Percentiles rank a stretch among this genome's conserved stretches.
phyloP scores from a whole-genome alignment of 1,139 yeast genomes.

The Debaryomycetaceae sp. region DNA sequence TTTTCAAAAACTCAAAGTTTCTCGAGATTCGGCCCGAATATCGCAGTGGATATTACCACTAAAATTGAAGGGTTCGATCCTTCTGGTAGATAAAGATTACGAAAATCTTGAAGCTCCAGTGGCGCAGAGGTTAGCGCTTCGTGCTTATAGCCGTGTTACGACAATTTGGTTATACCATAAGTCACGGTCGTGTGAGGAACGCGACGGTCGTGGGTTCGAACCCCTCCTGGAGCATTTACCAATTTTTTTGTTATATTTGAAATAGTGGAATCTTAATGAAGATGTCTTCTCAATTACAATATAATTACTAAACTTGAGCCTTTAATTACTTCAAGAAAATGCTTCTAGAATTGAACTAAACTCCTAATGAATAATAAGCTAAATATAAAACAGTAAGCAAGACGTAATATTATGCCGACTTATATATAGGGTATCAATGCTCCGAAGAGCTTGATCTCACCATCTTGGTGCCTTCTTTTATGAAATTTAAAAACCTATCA shows the following conservation, averaged over 20 bases:
- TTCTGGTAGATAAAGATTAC: slow-evolving; percentile 1
- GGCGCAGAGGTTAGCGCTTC: slow-evolving; percentile 58
- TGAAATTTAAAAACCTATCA: slow-evolving; percentile 73
- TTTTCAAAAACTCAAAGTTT: background rate
- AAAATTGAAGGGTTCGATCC: slow-evolving; percentile 3
- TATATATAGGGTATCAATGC: background rate
- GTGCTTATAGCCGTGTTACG: slow-evolving; percentile 52
- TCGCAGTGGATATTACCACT: background rate
- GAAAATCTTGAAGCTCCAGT: slow-evolving; percentile 34
- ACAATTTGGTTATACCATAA: slow-evolving; percentile 47
- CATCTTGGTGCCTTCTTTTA: slow-evolving; percentile 37
- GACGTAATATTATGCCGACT: background rate
- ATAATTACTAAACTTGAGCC: no score
- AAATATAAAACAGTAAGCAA: background rate
- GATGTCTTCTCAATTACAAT: no score
- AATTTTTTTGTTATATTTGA: slow-evolving; percentile 19
- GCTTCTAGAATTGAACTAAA: background rate
- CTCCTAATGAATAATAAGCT: background rate
- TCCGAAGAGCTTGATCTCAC: background rate
- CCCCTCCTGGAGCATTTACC: slow-evolving; percentile 54
- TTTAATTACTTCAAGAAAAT: background rate
- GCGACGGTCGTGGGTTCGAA: slow-evolving; percentile 59
- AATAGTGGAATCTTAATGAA: background rate
- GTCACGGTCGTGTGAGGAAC: slow-evolving; percentile 58
- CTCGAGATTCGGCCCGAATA: background rate